Evolutionary conservation across 1,284 basidiomycete species (phyloP), one percentile per base, ranked within the genome.

Genomic region (Marasmius tenuissimus): DNA sequence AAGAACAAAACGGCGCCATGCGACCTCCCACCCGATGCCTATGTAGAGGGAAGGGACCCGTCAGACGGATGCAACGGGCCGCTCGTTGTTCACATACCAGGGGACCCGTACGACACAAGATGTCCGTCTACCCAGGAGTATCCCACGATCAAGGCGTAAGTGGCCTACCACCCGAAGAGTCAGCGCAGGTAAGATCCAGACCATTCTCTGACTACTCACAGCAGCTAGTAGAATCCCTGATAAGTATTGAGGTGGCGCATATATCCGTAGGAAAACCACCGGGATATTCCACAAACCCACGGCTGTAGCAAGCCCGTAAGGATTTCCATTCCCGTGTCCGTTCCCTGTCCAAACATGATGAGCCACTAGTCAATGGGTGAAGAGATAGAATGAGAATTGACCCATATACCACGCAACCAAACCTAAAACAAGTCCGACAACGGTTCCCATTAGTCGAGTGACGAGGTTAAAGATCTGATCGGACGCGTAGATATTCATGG

Each of bases 101-200:
- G 78, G 61, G 81, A 81, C 9, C 75, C 78, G 18, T 79, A 66
- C 12, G 79, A 71, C 2, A 68, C 64, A 7, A 84, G 66, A 67
- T 88, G 82, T 2, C 78, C 79, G 64, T 89, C 85, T 33, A 86
- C 76, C 85, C 86, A 88, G 0, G 82, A 84, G 69, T 87, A 89
- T 1, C 87, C 86, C 4, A 85, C 73, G 16, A 86, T 73, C 7
- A 84, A 73, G 0, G 73, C 72, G 57, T 76, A 76, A 2, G 81
- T 83, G 1, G 73, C 74, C 80, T 82, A 58, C 14, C 18, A 11
- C 8, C n/a, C 22, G n/a, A 18, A 18, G 8, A 35, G 4, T 20
- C 48, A 58, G 20, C 47, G 50, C 45, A 5, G n/a, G 38, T 38
- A 18, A 51, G 18, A 20, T 35, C 57, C 12, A 38, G 49, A 48